phyloP scores from a whole-genome alignment of 2,329 filamentous ascomycete genomes.

The Whalleya microplaca region DNA sequence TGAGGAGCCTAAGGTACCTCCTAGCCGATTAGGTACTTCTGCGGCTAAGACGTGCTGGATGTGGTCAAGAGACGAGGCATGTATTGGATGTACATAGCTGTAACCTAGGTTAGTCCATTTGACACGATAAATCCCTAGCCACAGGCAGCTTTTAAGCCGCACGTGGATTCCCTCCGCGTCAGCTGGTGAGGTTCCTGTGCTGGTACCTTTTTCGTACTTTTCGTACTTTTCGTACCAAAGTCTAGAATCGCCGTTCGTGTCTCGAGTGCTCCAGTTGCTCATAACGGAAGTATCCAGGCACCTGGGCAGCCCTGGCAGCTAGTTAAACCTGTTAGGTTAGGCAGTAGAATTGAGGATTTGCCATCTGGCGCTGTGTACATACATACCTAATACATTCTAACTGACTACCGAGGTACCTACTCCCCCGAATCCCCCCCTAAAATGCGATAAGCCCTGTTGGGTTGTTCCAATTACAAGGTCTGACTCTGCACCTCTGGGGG shows the following conservation, averaged over 20 bases:
- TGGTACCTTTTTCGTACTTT: constrained; percentile 5
- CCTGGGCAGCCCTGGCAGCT: too few relatives aligned
- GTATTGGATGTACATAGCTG: too few relatives aligned
- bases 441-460: constrained; percentile 7
- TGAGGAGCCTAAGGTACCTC: not conserved
- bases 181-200: constrained; percentile 8
- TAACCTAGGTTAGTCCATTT: too few relatives aligned
- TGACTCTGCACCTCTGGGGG: constrained; percentile 11
- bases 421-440: constrained; percentile 10
- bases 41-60: not conserved
- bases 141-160: too few relatives aligned
- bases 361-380: too few relatives aligned
- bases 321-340: too few relatives aligned
- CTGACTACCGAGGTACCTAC: constrained; percentile 1
- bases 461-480: not conserved
- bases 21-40: not conserved
- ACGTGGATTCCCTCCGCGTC: constrained; percentile 7
- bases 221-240: constrained; percentile 7
- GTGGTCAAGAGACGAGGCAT: not conserved
- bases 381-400: too few relatives aligned
- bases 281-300: constrained; percentile 5
- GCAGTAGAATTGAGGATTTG: too few relatives aligned
- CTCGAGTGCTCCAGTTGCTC: constrained; percentile 3
- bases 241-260: constrained; percentile 12
- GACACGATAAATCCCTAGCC: not conserved